phyloP scores from a whole-genome alignment of 441 rosid species.

The Melastoma candidum region DNA sequence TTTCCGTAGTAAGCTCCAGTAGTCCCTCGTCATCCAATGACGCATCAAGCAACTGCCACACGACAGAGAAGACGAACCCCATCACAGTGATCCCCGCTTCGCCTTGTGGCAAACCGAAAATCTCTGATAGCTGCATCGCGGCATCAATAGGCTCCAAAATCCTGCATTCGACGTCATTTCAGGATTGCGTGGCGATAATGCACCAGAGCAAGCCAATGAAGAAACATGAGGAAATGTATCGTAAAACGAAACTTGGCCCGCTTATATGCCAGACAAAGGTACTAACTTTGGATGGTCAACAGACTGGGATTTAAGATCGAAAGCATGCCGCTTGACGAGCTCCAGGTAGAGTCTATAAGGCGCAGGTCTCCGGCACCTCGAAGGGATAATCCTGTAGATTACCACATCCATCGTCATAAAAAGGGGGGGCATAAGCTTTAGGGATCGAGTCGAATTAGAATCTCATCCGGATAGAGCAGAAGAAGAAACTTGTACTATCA shows the following conservation, averaged over 20 bases:
- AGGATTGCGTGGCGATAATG: background rate
- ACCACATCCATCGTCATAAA: no score
- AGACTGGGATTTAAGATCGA: constrained; percentile 33
- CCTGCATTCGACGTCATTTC: constrained; percentile 26
- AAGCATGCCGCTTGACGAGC: constrained; percentile 47
- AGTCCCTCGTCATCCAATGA: constrained; percentile 60
- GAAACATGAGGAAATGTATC: no score
- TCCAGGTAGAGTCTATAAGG: constrained; percentile 66
- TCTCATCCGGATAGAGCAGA: background rate
- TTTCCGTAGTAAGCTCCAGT: constrained; percentile 39
- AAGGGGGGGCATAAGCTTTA: no score
- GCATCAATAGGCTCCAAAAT: constrained; percentile 48
- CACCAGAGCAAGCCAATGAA: no score
- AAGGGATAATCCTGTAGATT: constrained; percentile 40
- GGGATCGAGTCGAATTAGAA: background rate
- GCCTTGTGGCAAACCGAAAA: constrained; percentile 34
- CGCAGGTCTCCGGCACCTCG: constrained; percentile 33
- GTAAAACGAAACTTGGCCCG: no score
- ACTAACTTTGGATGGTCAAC: constrained; percentile 46
- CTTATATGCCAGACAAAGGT: background rate
- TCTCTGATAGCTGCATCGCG: constrained; percentile 44
- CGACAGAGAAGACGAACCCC: constrained; percentile 40
- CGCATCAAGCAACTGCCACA: constrained; percentile 56
- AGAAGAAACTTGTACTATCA: background rate
- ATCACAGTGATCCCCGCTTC: constrained; percentile 47